Conservation (phyloP, 2,329 filamentous ascomycete genomes). For the Coleophoma eucalyptorum region DNA sequence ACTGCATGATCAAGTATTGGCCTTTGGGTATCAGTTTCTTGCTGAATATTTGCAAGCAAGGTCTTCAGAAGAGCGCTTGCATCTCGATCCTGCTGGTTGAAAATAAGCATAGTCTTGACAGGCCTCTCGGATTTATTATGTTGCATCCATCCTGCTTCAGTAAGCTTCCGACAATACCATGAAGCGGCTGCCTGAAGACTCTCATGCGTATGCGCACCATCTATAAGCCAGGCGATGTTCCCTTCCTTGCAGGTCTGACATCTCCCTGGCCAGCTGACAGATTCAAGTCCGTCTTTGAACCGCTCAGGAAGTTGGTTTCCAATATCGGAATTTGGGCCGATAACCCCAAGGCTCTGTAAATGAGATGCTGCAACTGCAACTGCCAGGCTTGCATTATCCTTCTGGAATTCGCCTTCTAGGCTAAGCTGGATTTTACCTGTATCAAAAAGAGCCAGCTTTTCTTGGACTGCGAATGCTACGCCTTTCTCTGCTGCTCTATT, state of each 20-base stretch:
- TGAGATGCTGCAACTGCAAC: slow-evolving; percentile 48
- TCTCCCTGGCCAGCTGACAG: slow-evolving; percentile 73
- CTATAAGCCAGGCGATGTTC: slow-evolving; percentile 78
- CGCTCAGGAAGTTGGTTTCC: slow-evolving; percentile 46
- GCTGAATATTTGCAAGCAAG: slow-evolving; percentile 42
- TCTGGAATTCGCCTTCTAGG: slow-evolving; percentile 52
- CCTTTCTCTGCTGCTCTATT: slow-evolving; percentile 45
- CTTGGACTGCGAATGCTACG: slow-evolving; percentile 15
- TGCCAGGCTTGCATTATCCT: slow-evolving; percentile 55
- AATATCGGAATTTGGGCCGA: not conserved
- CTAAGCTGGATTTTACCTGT: slow-evolving; percentile 40
- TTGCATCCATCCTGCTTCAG: not conserved
- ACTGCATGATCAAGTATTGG: slow-evolving; percentile 65
- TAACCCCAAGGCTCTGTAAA: slow-evolving; percentile 34
- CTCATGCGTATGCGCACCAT: slow-evolving; percentile 89
- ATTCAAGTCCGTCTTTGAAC: slow-evolving; percentile 69
- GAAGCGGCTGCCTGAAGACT: slow-evolving; percentile 76
- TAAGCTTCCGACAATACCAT: slow-evolving; percentile 65
- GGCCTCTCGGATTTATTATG: slow-evolving; percentile 6
- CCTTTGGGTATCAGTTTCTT: too few species aligned
- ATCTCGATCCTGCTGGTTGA: slow-evolving; percentile 90
- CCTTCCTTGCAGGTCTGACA: slow-evolving; percentile 59
- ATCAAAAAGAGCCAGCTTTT: slow-evolving; percentile 30
- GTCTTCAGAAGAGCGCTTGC: slow-evolving; percentile 60
- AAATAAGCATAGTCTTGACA: slow-evolving; percentile 57